Evolutionary conservation across 305 asterid species (phyloP), one percentile per base, ranked within the genome.

Genomic region (Coffea humblotiana): DNA sequence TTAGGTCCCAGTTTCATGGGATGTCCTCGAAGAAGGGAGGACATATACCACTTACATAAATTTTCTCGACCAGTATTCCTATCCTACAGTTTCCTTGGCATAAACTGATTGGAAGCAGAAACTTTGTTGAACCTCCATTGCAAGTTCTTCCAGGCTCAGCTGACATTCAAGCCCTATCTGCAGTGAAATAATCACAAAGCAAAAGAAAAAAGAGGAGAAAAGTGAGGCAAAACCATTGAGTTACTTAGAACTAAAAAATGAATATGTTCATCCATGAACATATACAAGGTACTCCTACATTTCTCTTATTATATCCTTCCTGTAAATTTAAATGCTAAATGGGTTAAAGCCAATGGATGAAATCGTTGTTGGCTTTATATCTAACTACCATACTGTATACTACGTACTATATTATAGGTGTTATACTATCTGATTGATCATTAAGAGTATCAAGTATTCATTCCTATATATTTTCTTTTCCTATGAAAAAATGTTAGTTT

Each of bases 121-220:
- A 81, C 95, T 85, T 83, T 89, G 92, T 86, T 94, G 98, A 80
- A 94, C 91, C 86, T 91, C 97, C 83, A 84, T 72, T 69, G 98
- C 88, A 70, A 94, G 83, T 84, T 94, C 98, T 83, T 94, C 98
- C 91, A 94, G 88, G 77, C 98, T 94, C 86, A 94, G 90, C 83
- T 91, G 90, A 83, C 98, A 94, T 74, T 94, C 97, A 77, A 94
- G 84, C 79, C 98, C 98, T 75, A 94, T 93, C 98, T 94, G 92
- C 43, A 37, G 43, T 60, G 47, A 78, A 29, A 79, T 27, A 51
- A 19, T 73, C 10, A 40, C 13, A 29, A 29, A 29, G 16, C 27
- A 27, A 19, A 23, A 52, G 8, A 29, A 54, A 1, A 37, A 5
- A 37, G 43, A 37, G 43, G 51, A 70, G n/a, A 78, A 40, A 6